Evolutionary conservation across 495 filamentous ascomycete species (phyloP).

Genomic region (Thermochaetoides thermophila): DNA sequence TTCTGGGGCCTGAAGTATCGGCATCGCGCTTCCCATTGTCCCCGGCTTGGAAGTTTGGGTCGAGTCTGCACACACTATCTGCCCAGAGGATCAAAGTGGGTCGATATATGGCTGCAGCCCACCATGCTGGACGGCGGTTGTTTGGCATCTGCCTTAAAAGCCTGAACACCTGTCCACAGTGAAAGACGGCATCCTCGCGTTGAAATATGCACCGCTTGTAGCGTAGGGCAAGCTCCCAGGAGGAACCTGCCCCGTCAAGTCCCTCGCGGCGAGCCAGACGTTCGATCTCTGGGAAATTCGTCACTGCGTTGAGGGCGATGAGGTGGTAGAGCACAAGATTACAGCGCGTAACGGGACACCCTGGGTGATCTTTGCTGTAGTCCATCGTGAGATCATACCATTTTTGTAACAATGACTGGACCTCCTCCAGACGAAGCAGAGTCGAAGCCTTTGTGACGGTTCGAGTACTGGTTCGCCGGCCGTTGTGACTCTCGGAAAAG

Average conservation of each 20-base stretch:
- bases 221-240: constrained; percentile 28
- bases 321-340: constrained; percentile 52
- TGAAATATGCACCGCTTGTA: constrained; percentile 39
- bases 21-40: constrained; percentile 5
- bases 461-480: constrained; percentile 18
- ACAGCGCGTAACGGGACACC: constrained; percentile 28
- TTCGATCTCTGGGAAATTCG: constrained; percentile 45
- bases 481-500: constrained; percentile 22
- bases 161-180: constrained; percentile 44
- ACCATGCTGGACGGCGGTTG: constrained; percentile 36
- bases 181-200: constrained; percentile 41
- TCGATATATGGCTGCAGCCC: constrained; percentile 38
- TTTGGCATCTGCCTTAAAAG: constrained; percentile 32
- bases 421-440: constrained; percentile 36
- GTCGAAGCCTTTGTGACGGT: constrained; percentile 36
- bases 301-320: constrained; percentile 43
- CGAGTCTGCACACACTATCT: constrained; percentile 23
- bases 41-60: constrained; percentile 19
- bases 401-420: constrained; percentile 37
- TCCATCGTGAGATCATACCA: constrained; percentile 40
- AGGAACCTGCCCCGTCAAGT: constrained; percentile 26
- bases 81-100: constrained; percentile 37
- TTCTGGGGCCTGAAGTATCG: too few species aligned
- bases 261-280: constrained; percentile 38
- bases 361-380: constrained; percentile 20